These are phyloP conservation scores for Candida frijolesensis DNA, from an alignment of 1,139 yeast genomes.

Conservation along the genomic window DNA sequence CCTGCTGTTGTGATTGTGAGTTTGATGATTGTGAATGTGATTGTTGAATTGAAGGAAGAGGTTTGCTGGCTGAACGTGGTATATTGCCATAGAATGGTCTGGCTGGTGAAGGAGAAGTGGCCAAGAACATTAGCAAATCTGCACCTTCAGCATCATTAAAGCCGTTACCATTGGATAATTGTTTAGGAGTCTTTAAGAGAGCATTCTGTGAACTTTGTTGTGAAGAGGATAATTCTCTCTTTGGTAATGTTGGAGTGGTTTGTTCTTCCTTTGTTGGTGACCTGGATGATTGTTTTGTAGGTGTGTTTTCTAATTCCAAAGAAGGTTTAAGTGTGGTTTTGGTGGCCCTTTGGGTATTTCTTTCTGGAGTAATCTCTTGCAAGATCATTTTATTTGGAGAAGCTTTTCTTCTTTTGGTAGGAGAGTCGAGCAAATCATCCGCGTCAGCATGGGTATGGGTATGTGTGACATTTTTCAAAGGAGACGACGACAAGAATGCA, in stretches of 20 bases:
- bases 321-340: constrained; percentile 37
- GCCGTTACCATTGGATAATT: constrained; percentile 10
- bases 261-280: constrained; percentile 15
- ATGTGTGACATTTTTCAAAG: constrained; percentile 29
- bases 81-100: constrained; percentile 38
- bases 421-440: constrained; percentile 25
- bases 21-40: constrained; percentile 6
- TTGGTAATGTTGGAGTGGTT: constrained; percentile 40
- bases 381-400: constrained; percentile 39
- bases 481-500: constrained; percentile 35
- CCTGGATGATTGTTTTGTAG: constrained; percentile 6
- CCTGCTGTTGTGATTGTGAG: constrained; percentile 4
- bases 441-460: constrained; percentile 11
- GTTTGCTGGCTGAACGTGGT: constrained; percentile 24
- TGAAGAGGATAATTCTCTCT: constrained; percentile 21
- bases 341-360: constrained; percentile 11
- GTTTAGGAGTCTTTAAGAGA: constrained; percentile 35
- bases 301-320: constrained; percentile 29
- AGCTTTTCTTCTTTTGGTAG: constrained; percentile 33
- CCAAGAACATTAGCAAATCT: constrained; percentile 75
- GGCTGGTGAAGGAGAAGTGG: constrained; percentile 84
- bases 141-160: constrained; percentile 75
- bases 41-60: constrained; percentile 11
- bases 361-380: constrained; percentile 35
- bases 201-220: constrained; percentile 6